Conservation (phyloP, 1,284 basidiomycete species). For the Coniophora puteana region DNA sequence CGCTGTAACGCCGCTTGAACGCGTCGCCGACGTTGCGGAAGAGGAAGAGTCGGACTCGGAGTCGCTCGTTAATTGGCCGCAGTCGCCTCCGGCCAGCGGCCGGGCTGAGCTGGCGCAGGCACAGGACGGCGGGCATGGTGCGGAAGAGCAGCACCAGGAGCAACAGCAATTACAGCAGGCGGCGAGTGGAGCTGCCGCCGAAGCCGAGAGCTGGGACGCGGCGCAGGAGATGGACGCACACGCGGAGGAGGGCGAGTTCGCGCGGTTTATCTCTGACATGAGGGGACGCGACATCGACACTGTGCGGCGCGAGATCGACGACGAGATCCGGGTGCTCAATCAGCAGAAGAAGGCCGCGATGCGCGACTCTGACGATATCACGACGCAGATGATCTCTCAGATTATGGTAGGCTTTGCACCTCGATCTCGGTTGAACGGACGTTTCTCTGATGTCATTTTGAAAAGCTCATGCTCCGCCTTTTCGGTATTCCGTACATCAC, state of each 20-base stretch:
- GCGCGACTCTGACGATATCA: slow-evolving; percentile 94
- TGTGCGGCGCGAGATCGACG: slow-evolving; percentile 86
- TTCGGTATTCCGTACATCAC: slow-evolving; percentile 99
- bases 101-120: no score
- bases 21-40: no score
- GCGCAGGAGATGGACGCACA: slow-evolving; percentile 77
- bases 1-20: no score
- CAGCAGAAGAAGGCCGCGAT: slow-evolving; percentile 85
- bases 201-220: slow-evolving; percentile 58
- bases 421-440: slow-evolving; percentile 1
- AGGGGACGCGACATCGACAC: slow-evolving; percentile 79
- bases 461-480: slow-evolving; percentile 80
- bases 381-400: slow-evolving; percentile 91
- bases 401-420: slow-evolving; percentile 68
- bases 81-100: no score
- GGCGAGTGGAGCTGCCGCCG: slow-evolving; percentile 13
- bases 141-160: no score
- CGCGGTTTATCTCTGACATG: slow-evolving; percentile 85
- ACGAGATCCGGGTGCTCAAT: slow-evolving; percentile 83
- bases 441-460: slow-evolving; percentile 6
- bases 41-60: no score
- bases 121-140: no score
- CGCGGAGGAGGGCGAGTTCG: slow-evolving; percentile 89
- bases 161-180: no score
- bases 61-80: no score